Evolutionary conservation across 2,329 filamentous ascomycete genomes (phyloP).

Genomic region (Colletotrichum eremochloae): DNA sequence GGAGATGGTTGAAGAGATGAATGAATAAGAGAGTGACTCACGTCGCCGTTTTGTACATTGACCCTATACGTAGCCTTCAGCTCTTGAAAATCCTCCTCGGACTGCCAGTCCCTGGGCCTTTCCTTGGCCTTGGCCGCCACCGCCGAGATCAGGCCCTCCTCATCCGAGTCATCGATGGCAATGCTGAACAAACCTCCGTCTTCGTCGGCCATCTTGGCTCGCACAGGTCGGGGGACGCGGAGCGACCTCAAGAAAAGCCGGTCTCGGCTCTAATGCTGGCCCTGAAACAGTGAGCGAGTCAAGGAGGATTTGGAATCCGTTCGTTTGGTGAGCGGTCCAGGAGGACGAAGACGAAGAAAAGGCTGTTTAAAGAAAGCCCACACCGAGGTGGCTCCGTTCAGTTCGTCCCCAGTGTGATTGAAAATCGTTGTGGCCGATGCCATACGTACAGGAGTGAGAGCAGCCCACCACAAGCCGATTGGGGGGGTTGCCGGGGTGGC

Average conservation of each 20-base stretch:
- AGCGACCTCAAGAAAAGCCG: background rate
- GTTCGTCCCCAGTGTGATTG: background rate
- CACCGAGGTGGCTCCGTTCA: background rate
- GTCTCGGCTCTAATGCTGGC: background rate
- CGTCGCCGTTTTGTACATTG: constrained; percentile 69
- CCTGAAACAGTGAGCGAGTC: background rate
- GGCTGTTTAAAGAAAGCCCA: background rate
- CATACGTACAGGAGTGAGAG: background rate
- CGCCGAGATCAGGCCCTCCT: constrained; percentile 44
- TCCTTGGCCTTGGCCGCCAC: constrained; percentile 46
- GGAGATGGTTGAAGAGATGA: constrained; percentile 1
- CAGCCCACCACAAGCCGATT: background rate
- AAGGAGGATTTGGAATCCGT: background rate
- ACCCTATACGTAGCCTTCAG: constrained; percentile 60
- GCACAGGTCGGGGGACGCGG: background rate
- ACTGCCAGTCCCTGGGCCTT: constrained; percentile 57
- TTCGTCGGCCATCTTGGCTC: constrained; percentile 38
- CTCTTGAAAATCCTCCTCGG: constrained; percentile 63
- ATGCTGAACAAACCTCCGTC: constrained; percentile 53
- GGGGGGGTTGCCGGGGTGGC: too few relatives aligned
- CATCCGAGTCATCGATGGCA: constrained; percentile 51
- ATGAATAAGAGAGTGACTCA: constrained; percentile 48
- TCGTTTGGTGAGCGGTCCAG: background rate
- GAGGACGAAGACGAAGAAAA: background rate
- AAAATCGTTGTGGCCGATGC: background rate